Evolutionary conservation across 164 flowering plant species (phyloP), one percentile per base, ranked within the genome.

Genomic region (Nymphaea colorata): DNA sequence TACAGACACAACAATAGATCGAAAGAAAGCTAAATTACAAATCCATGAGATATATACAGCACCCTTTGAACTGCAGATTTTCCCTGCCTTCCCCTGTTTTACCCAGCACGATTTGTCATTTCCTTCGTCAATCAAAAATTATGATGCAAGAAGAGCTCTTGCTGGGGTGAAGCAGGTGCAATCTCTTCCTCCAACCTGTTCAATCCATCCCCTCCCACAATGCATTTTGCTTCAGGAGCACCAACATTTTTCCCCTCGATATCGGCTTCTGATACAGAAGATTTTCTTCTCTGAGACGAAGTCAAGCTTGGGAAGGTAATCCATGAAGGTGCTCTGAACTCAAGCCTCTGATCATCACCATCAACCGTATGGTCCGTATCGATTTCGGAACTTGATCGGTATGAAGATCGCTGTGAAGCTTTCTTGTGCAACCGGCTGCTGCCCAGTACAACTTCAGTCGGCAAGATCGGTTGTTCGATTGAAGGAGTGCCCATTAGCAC

Each of bases 261-360:
- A 70, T 89, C 96, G 8, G 85, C 93, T 0, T 89, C 96, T 3
- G 97, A 90, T 5, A 76, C 87, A 0, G 98, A 91, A 0, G 98
- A 93, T 68, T 94, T 93, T 75, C 95, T 83, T 78, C 98, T 85
- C 69, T 89, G 93, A 2, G 97, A 94, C 3, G 98, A 94, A 7
- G 98, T 73, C 3, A 91, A 93, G 66, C 97, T 91, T 1, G 98
- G 98, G 74, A 91, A 94, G 3, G 97, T 94, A 61, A 94, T 94
- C 98, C 98, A 91, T 2, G 97, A 91, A 41, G 95, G 93, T 45
- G 97, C 97, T 77, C 95, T 77, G 66, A 91, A 89, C 74, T 93
- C 98, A 44, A 78, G 44, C 74, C 96, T 80, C 15, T 82, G 96
- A 71, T 93, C 97, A 74, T 91, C 98, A 0, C 62, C 71, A 53